Conservation (phyloP, 1,284 basidiomycete genomes). For the Ganoderma boninense region DNA sequence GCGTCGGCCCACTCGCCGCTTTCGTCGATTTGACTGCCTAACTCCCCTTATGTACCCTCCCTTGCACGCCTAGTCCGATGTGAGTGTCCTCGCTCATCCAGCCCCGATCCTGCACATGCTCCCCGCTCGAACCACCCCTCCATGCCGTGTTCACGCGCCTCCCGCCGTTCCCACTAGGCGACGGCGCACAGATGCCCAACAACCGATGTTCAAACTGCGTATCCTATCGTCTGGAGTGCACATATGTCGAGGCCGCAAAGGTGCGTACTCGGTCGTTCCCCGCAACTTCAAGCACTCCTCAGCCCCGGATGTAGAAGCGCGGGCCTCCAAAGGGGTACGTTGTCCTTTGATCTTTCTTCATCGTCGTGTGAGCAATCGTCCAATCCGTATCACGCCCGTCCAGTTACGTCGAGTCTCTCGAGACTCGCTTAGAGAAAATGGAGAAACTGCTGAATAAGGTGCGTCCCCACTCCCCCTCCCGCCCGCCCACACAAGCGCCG, state of each 20-base stretch:
- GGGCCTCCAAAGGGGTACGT: slow-evolving; percentile 86
- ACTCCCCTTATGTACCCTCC: slow-evolving; percentile 7
- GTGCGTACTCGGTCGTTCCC: slow-evolving; percentile 46
- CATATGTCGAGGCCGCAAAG: slow-evolving; percentile 79
- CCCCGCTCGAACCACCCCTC: not conserved
- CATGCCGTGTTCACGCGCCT: not conserved
- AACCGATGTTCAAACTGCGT: slow-evolving; percentile 83
- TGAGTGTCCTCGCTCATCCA: slow-evolving; percentile 19
- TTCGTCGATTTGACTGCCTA: not conserved
- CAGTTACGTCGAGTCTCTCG: slow-evolving; percentile 78
- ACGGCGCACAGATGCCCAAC: slow-evolving; percentile 57
- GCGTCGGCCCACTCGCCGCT: slow-evolving; percentile 33
- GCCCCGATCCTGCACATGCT: not conserved
- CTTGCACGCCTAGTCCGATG: slow-evolving; percentile 34
- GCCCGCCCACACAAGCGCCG: not conserved
- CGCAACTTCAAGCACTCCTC: slow-evolving; percentile 9
- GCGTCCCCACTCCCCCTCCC: slow-evolving; percentile 33
- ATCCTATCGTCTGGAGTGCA: slow-evolving; percentile 78
- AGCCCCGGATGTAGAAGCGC: slow-evolving; percentile 61
- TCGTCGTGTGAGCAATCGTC: slow-evolving; percentile 14
- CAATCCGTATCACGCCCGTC: not conserved
- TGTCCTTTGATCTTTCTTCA: not conserved
- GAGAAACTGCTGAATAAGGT: slow-evolving; percentile 72
- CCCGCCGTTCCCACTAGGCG: slow-evolving; percentile 33
- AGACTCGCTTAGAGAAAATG: slow-evolving; percentile 76